phyloP scores from a whole-genome alignment of 306 rosid genomes.

The Betula pendula region DNA sequence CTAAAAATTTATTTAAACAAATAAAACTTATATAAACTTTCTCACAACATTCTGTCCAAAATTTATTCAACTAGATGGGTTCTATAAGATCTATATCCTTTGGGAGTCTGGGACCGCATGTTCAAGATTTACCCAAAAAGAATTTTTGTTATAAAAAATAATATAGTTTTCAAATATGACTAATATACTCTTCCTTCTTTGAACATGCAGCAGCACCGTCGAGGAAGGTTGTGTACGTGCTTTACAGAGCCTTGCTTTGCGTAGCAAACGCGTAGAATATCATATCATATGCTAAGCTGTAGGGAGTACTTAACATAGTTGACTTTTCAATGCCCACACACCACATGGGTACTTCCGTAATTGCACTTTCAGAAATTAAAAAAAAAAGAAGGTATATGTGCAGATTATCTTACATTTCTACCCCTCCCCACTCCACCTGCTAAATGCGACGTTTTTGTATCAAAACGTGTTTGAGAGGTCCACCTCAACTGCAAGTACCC shows the following conservation, averaged over 20 bases:
- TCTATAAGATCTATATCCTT: too few species aligned
- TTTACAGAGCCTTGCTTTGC: slow-evolving; percentile 12
- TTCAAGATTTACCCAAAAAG: too few species aligned
- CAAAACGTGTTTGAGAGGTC: slow-evolving; percentile 1
- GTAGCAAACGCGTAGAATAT: slow-evolving; percentile 42
- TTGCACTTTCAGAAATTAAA: background rate
- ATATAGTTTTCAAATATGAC: too few species aligned
- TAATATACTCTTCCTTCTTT: background rate
- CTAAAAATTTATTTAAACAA: too few species aligned
- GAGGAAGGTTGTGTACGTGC: background rate
- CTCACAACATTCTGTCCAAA: too few species aligned
- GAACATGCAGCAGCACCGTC: background rate
- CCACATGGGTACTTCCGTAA: slow-evolving; percentile 19
- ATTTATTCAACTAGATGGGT: too few species aligned
- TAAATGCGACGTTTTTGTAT: background rate
- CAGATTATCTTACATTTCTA: slow-evolving; percentile 10
- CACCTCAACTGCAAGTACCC: slow-evolving; percentile 23
- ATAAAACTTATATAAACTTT: too few species aligned
- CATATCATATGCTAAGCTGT: slow-evolving; percentile 33
- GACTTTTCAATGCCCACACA: slow-evolving; percentile 15
- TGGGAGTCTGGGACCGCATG: too few species aligned
- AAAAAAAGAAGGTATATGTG: background rate
- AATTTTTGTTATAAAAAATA: too few species aligned
- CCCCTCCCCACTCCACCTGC: slow-evolving; percentile 22
- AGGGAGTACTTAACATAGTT: background rate